Base-by-base conservation (phyloP, 805 yeast species). In the Yamadazyma tumulicola region DNA sequence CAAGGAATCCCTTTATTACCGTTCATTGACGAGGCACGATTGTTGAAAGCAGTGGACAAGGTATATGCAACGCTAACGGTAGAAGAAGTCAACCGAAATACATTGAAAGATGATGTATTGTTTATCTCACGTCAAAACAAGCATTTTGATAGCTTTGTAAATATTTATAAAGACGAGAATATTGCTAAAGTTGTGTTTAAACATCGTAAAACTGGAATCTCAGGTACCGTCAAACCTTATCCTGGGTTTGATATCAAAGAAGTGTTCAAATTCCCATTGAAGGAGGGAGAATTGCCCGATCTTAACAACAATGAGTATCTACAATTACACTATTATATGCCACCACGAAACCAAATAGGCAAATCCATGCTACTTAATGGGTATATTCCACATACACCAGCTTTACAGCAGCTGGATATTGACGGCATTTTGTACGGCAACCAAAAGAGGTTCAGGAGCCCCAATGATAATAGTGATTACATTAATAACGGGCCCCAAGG, bases 1-100 rank as follows among this genome's bases (percentile, higher is more conserved):
- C 94, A 87, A 55, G 97, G 95, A 35, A 83, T 89, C 49, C 89
- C 95, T 1, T 61, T 89, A 26, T 63, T 89, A 36, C 97, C 97
- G 0, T 89, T 89, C 47, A 91, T 89, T 47, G 96, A 89, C 49
- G 95, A 86, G 49, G 58, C 58, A n/a, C 66, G 95, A 47, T 65
- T 89, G 28, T 57, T 89, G 34, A 62, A 67, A 12, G 80, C 78
- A 3, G 95, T 88, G 2, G 69, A 75, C 34, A 74, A 61, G 1
- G 77, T 81, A 41, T 89, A 89, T 52, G 61, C 70, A 2, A 57
- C 64, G 24, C 64, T 89, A 30, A 72, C 86, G 0, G 84, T 75
- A 3, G 77, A 66, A n/a, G 97, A 89, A 49, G 63, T 43, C 19
- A 64, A 71, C 11, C 69, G 96, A 61, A 84, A 91, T 51, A 74